Evolutionary conservation across 2,329 filamentous ascomycete genomes (phyloP).

Genomic region (Periconia sp.): DNA sequence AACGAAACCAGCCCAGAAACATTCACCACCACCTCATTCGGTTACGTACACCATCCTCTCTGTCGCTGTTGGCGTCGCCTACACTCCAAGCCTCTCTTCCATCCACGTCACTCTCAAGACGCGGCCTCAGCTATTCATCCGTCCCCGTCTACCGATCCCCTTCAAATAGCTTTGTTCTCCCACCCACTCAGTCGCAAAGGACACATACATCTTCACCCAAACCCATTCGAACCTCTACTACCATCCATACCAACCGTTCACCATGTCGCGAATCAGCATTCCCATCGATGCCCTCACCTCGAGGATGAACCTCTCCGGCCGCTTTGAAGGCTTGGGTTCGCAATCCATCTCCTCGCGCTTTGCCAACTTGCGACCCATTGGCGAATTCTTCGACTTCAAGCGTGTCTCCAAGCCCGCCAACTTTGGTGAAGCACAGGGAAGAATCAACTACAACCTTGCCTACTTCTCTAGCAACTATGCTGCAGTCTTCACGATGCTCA

Average conservation of each 20-base stretch:
- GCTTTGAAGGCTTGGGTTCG: constrained; percentile 79
- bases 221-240: constrained; percentile 14
- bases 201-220: constrained; percentile 21
- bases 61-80: background rate
- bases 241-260: constrained; percentile 33
- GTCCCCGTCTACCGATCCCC: background rate
- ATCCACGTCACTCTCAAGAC: background rate
- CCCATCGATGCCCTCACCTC: constrained; percentile 90
- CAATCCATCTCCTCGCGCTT: constrained; percentile 81
- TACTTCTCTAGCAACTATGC: constrained; percentile 99
- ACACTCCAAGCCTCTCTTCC: background rate
- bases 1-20: too few relatives aligned
- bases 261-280: constrained; percentile 88
- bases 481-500: constrained; percentile 89
- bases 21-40: too few relatives aligned
- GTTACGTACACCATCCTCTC: constrained; percentile 5
- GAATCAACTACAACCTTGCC: constrained; percentile 94
- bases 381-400: constrained; percentile 96
- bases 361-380: constrained; percentile 85
- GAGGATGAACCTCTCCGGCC: constrained; percentile 80
- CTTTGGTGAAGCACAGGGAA: constrained; percentile 85
- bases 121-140: background rate
- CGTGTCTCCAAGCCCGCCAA: constrained; percentile 91
- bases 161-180: background rate
- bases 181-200: constrained; percentile 15